A percentile compares a stretch with the other conserved stretches of the same genome.
These are phyloP conservation scores for Cinnamomum chago DNA, from an alignment of 164 flowering plant genomes.

Conservation along the genomic window DNA sequence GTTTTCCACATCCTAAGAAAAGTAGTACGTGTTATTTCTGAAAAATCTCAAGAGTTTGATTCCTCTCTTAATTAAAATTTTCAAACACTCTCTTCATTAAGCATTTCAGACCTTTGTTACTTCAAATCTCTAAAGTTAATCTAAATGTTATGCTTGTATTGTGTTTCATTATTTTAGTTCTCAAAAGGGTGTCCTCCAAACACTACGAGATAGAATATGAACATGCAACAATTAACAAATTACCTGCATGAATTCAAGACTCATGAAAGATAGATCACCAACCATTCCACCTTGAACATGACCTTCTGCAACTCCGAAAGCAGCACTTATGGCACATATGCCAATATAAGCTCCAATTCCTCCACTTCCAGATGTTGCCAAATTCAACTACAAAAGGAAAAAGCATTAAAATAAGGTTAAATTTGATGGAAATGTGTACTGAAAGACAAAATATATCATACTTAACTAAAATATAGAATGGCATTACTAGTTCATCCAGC, in stretches of 20 bases:
- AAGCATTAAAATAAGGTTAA: neutral
- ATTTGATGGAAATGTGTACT: neutral
- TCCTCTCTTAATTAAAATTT: neutral
- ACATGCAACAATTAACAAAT: neutral
- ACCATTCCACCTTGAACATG: slow-evolving; percentile 77
- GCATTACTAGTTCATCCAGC: neutral
- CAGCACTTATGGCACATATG: slow-evolving; percentile 41
- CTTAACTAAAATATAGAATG: slow-evolving; percentile 9
- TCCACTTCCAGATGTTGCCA: slow-evolving; percentile 62
- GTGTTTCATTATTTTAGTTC: neutral
- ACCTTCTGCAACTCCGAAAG: slow-evolving; percentile 76
- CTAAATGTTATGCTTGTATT: no score
- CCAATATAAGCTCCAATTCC: slow-evolving; percentile 60
- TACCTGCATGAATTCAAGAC: slow-evolving; percentile 63
- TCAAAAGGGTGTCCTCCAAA: neutral
- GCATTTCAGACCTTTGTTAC: neutral
- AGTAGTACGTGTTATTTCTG: neutral
- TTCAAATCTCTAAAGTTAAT: neutral
- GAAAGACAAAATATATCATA: neutral
- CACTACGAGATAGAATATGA: neutral
- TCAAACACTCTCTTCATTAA: neutral
- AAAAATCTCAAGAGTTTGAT: neutral
- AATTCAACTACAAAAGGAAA: neutral
- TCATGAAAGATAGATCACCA: slow-evolving; percentile 75
- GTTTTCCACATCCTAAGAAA: no score